phyloP scores from a whole-genome alignment of 768 basidiomycete genomes.

The Tricholoma matsutake region DNA sequence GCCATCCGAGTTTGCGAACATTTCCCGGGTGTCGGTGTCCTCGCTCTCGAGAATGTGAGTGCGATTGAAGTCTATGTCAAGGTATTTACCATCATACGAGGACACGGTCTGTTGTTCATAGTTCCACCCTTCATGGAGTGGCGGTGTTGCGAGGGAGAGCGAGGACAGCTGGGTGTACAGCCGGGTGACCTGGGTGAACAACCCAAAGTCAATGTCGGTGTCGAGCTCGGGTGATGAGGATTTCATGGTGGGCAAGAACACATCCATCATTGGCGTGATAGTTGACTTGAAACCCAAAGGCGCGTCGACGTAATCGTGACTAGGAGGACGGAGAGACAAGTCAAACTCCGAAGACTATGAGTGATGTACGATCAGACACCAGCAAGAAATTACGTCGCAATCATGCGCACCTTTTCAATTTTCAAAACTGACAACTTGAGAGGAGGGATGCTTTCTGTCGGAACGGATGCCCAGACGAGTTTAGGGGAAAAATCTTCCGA shows the following conservation, averaged over 20 bases:
- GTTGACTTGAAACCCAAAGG: conserved; percentile 14
- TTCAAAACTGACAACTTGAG: conserved; percentile 17
- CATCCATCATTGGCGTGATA: not conserved
- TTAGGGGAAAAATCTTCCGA: not conserved
- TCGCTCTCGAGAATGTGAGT: not conserved
- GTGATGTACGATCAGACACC: not conserved
- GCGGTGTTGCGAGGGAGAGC: not conserved
- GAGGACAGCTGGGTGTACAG: not conserved
- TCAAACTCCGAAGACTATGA: not conserved
- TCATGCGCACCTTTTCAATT: conserved; percentile 11
- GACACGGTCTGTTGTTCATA: not conserved
- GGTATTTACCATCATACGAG: not conserved
- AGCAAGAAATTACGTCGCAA: not conserved
- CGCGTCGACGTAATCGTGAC: conserved; percentile 15
- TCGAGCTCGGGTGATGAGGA: not conserved
- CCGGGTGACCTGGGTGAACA: not conserved
- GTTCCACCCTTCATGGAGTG: conserved; percentile 1
- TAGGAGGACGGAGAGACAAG: conserved; percentile 11
- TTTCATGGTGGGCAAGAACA: conserved; percentile 5
- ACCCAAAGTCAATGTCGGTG: conserved; percentile 2
- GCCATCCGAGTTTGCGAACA: not conserved
- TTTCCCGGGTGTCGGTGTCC: not conserved
- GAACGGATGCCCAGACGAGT: conserved; percentile 13
- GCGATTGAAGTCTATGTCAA: not conserved
- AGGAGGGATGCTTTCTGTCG: conserved; percentile 21